A percentile compares a stretch with the other conserved stretches of the same genome.
Conservation (phyloP, 768 basidiomycete genomes). For the Punctularia strigosozonata region DNA sequence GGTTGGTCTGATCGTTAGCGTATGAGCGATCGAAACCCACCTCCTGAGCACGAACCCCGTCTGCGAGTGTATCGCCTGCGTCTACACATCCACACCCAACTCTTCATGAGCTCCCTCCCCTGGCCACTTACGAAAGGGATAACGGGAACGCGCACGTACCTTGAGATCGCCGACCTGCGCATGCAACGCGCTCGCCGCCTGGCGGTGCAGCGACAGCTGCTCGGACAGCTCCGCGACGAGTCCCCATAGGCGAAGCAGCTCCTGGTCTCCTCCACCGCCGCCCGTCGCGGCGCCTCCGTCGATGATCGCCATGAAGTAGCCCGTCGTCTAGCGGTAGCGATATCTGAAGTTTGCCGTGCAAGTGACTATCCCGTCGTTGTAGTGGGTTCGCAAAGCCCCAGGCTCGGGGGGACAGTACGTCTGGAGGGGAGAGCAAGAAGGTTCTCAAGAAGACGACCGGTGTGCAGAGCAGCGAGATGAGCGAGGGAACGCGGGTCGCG, state of each 20-base stretch:
- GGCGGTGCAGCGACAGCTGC: conserved; percentile 72
- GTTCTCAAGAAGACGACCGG: no score
- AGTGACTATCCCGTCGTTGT: no score
- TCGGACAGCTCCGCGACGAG: conserved; percentile 73
- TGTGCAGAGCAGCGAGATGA: no score
- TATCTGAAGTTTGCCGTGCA: no score
- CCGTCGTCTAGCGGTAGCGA: no score
- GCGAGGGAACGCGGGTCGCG: no score
- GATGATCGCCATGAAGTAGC: conserved; percentile 55
- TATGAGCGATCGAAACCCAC: conserved; percentile 25
- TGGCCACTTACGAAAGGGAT: neutral
- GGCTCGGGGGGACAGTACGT: no score
- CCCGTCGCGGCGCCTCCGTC: conserved; percentile 41
- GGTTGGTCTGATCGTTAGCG: neutral
- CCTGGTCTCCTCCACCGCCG: conserved; percentile 40
- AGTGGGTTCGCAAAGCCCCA: no score
- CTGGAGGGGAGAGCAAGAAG: no score
- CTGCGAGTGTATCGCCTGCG: conserved; percentile 80
- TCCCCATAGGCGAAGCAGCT: conserved; percentile 49
- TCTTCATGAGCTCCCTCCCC: neutral
- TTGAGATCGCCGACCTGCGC: conserved; percentile 67
- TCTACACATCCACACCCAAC: conserved; percentile 28
- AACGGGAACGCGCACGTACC: conserved; percentile 28
- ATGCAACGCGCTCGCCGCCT: conserved; percentile 60
- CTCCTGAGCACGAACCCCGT: conserved; percentile 86